These are phyloP conservation scores for Chrysosporium queenslandicum DNA, from an alignment of 2,329 filamentous ascomycete genomes.

Conservation along the genomic window DNA sequence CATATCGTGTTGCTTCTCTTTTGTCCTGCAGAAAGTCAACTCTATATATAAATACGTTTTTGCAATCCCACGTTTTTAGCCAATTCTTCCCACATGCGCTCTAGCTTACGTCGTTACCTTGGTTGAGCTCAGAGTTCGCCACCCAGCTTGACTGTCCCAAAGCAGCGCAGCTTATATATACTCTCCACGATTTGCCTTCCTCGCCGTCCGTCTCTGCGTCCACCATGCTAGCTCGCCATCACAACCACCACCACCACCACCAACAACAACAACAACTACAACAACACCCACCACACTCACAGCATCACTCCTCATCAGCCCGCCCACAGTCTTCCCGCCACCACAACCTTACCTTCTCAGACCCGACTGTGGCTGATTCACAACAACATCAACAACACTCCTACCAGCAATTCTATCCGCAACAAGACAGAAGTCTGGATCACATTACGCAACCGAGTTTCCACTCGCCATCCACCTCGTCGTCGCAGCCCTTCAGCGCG, in stretches of 20 bases:
- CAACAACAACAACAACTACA: not conserved
- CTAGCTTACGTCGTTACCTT: conserved; percentile 5
- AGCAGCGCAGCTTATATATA: conserved; percentile 4
- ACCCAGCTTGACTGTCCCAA: not conserved
- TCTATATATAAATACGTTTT: not conserved
- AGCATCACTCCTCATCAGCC: conserved; percentile 3
- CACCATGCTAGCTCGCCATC: conserved; percentile 3
- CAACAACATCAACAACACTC: not conserved
- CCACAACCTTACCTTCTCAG: conserved; percentile 5
- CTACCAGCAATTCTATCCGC: not conserved
- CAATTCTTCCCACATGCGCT: conserved; percentile 2
- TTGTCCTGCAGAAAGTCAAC: not conserved
- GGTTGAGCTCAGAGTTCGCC: conserved; percentile 7
- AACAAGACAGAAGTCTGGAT: conserved; percentile 5
- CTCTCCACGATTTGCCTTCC: conserved; percentile 5
- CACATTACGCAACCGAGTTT: not conserved
- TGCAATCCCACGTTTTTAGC: not conserved
- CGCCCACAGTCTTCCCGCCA: not conserved
- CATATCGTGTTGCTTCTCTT: not conserved
- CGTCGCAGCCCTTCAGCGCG: conserved; percentile 5
- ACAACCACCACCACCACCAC: not conserved
- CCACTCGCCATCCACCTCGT: not conserved
- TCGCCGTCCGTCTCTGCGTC: not conserved
- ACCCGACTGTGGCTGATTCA: conserved; percentile 4
- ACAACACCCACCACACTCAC: no score